phyloP scores from a whole-genome alignment of 225 moss, liverwort and hornwort species.

The Rhytidiadelphus loreus region DNA sequence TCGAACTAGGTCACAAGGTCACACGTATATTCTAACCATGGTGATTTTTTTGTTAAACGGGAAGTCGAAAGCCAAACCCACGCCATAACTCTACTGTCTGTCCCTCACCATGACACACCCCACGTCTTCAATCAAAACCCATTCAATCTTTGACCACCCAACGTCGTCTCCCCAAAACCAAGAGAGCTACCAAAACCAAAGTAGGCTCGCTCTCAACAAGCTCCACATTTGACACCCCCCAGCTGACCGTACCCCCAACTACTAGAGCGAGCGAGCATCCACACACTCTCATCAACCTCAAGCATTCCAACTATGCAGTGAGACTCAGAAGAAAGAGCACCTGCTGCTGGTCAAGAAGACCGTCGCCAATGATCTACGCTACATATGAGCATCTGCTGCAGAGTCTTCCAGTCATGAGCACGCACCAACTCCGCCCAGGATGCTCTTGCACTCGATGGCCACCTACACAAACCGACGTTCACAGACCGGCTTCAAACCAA shows the following conservation, averaged over 20 bases:
- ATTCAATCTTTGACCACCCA: background rate
- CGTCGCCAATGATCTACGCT: background rate
- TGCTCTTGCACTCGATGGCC: constrained; percentile 2
- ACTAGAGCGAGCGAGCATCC: background rate
- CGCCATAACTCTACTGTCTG: background rate
- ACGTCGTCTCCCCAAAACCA: background rate
- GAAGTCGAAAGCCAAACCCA: background rate
- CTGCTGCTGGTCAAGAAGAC: background rate
- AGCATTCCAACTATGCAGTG: background rate
- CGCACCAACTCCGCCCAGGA: background rate
- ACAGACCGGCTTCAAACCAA: background rate
- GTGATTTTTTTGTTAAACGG: too few species aligned
- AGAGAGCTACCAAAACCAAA: background rate
- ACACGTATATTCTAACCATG: background rate
- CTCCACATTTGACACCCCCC: background rate
- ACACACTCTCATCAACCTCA: background rate
- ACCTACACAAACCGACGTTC: background rate
- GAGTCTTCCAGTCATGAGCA: background rate
- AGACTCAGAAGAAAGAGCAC: background rate
- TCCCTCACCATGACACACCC: background rate
- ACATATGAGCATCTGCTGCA: background rate
- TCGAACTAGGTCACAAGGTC: background rate
- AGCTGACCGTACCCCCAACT: background rate
- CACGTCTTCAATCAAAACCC: background rate
- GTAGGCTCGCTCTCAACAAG: background rate